These are phyloP conservation scores for Cyberlindnera veronae DNA, from an alignment of 805 yeast genomes.

Conservation along the genomic window DNA sequence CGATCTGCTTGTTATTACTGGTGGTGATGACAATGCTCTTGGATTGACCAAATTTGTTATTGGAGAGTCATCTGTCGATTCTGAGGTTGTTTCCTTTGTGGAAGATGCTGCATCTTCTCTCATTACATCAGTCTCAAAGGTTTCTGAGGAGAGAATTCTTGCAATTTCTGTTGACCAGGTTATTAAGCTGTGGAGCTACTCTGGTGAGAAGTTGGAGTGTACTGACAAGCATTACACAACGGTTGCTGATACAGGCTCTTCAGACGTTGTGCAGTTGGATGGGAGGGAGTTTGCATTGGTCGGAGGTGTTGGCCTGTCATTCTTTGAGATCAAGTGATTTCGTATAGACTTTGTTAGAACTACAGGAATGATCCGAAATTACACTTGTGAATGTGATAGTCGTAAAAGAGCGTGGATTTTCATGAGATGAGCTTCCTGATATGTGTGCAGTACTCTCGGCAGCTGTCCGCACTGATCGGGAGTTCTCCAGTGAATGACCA, in stretches of 20 bases:
- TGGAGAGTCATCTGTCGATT: slow-evolving; percentile 16
- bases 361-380: background rate
- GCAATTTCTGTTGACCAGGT: slow-evolving; percentile 86
- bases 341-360: background rate
- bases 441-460: background rate
- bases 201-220: slow-evolving; percentile 26
- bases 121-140: slow-evolving; percentile 57
- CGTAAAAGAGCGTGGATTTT: background rate
- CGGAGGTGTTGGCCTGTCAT: slow-evolving; percentile 83
- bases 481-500: too few relatives aligned
- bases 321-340: slow-evolving; percentile 36
- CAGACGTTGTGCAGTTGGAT: slow-evolving; percentile 38
- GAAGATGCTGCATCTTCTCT: slow-evolving; percentile 81
- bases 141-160: slow-evolving; percentile 36
- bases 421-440: too few relatives aligned
- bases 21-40: slow-evolving; percentile 91
- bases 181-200: slow-evolving; percentile 57
- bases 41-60: slow-evolving; percentile 37
- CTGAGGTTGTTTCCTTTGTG: slow-evolving; percentile 34
- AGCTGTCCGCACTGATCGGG: too few relatives aligned
- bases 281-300: slow-evolving; percentile 39
- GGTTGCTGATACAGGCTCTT: slow-evolving; percentile 86
- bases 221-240: slow-evolving; percentile 59
- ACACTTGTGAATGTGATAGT: too few relatives aligned
- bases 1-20: slow-evolving; percentile 50